Base-by-base conservation (phyloP, 306 rosid genomes). In the Pyrus betulifolia region DNA sequence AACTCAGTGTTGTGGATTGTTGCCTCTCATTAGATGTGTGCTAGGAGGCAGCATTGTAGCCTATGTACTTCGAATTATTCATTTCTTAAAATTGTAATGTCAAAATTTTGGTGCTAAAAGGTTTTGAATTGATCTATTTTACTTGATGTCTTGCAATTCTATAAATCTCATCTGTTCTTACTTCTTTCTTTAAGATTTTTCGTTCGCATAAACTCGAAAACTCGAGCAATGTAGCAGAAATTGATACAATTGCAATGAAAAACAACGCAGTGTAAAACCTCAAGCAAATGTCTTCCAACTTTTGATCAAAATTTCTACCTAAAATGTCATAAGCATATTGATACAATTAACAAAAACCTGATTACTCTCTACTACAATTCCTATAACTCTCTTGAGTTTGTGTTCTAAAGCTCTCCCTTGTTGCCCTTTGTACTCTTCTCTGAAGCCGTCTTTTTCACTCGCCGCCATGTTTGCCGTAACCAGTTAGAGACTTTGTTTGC, bases 371-470 rank as follows among this genome's bases (percentile, higher is more conserved):
- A 27, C 79, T 31, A 49, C 52, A 69, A 49, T 68, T 67, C 71
- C 77, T 62, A 64, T 52, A 67, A 54, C 46, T 9, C 22, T 35
- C 74, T 60, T 71, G 67, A 28, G 78, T 46, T 6, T 11, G 31
- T 69, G 65, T 68, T 12, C 86, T 91, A 95, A 67, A 95, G 97
- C 58, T 95, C 99, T 71, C 85, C 82, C 77, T 93, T 91, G 73
- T 77, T 62, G 69, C 78, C 49, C 62, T 87, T 90, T 7, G 87
- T 49, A 23, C 84, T 80, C 81, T 89, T 91, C 77, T 82, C 85
- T 64, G 91, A 79, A 44, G 74, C 79, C 55, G 83, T 28, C 59
- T 82, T 67, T 71, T 87, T 88, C 71, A 83, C 80, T 74, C 78
- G 83, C 74, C 64, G 84, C 99, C 99, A 95, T 88, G 91, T 87